A percentile compares a stretch with the other conserved stretches of the same genome.
Conservation (phyloP, 768 basidiomycete species). For the Trametopsis cervina region DNA sequence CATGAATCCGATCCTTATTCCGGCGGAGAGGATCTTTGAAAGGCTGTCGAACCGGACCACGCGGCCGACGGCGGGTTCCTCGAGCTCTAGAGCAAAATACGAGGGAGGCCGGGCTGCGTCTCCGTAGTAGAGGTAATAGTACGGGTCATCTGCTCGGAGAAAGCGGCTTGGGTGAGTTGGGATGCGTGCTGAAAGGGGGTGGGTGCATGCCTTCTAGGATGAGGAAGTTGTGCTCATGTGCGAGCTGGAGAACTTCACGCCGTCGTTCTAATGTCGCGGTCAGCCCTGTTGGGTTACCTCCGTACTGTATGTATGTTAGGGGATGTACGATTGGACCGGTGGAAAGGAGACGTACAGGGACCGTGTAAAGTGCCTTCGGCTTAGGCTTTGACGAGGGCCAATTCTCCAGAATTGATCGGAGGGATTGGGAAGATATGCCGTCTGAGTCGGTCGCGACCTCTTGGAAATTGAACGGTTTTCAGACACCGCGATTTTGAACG, state of each 20-base stretch:
- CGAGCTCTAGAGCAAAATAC: conserved; percentile 75
- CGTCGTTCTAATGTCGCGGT: conserved; percentile 67
- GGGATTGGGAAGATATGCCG: conserved; percentile 56
- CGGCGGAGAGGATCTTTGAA: conserved; percentile 76
- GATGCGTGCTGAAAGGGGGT: neutral
- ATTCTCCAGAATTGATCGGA: conserved; percentile 59
- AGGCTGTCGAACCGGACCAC: conserved; percentile 89
- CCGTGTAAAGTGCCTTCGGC: conserved; percentile 79
- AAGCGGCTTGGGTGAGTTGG: neutral
- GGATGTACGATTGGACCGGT: neutral
- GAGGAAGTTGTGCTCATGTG: conserved; percentile 68
- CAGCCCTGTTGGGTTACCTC: conserved; percentile 85
- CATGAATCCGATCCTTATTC: conserved; percentile 77
- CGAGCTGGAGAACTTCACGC: conserved; percentile 67
- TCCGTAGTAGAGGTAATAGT: conserved; percentile 75
- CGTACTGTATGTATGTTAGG: conserved; percentile 42
- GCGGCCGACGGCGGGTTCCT: conserved; percentile 57
- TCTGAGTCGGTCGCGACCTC: conserved; percentile 75
- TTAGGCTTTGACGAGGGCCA: conserved; percentile 74
- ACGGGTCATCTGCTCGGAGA: conserved; percentile 64
- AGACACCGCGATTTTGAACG: conserved; percentile 4
- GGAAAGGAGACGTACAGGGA: conserved; percentile 44
- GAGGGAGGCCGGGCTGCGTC: conserved; percentile 55
- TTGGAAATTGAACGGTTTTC: no score
- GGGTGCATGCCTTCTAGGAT: conserved; percentile 70